Base-by-base conservation (phyloP, 2,329 filamentous ascomycete species). In the Orbilia brochopaga region DNA sequence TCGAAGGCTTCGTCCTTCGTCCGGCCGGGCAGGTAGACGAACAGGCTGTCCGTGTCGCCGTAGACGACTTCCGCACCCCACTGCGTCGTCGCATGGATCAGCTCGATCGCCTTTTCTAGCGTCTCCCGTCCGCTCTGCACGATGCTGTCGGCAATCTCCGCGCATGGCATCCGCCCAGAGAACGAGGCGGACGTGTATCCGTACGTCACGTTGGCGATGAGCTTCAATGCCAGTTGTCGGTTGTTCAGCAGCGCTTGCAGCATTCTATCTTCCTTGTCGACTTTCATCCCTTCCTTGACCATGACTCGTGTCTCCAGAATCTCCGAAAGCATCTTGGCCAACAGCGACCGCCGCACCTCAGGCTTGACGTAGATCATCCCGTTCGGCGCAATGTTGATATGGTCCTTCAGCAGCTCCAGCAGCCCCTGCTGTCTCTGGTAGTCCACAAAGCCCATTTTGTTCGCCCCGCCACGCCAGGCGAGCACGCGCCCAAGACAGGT, bases 31-130 rank as follows among this genome's bases (percentile, higher is more conserved):
- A 99, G 84, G 75, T 94, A 87, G 53, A 99, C 85, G 77, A 99
- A 99, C 7, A 99, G 80, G 77, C 91, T 96, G 82, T 99, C 94
- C 0, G 95, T 99, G 79, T 99, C 94, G 62, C 94, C 95, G 76
- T 99, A 99, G 0, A 99, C 93, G 0, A 99, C 94, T 80, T 99
- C 94, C 0, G 94, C 94, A 8, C 88, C 89, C 95, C 95, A 99
- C 73, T 86, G 85, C 74, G 88, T 85, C 11, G 92, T 87, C 0
- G 91, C 91, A 77, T 99, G 94, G 40, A 99, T 97, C 64, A 92
- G 83, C 0, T 92, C 91, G 74, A 97, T 96, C 1, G 94, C 90
- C 32, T 76, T 76, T 79, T 99, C 94, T 0, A 99, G 85, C 0
- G 93, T 99, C 80, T 99, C 94, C 11, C 94, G 87, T 0, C 90